phyloP scores from a whole-genome alignment of 1,139 yeast species.

The Yamadazyma blattariae region DNA sequence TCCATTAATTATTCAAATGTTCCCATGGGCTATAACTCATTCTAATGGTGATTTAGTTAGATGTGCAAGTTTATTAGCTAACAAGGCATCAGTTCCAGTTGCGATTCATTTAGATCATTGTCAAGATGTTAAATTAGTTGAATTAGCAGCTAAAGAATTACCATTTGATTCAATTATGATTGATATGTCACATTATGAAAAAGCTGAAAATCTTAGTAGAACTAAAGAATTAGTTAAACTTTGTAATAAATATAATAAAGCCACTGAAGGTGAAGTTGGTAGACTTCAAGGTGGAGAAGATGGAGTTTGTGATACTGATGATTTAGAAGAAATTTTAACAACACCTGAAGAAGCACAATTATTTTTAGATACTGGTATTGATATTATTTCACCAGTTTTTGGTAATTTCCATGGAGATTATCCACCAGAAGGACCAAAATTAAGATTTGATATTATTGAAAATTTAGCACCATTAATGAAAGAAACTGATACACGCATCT shows the following conservation, averaged over 20 bases:
- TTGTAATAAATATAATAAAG: slow-evolving; percentile 10
- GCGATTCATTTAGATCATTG: slow-evolving; percentile 13
- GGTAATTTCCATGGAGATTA: slow-evolving; percentile 13
- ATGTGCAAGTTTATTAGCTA: slow-evolving; percentile 9
- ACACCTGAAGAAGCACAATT: slow-evolving; percentile 12
- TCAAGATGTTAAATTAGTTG: slow-evolving; percentile 11
- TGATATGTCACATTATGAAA: slow-evolving; percentile 12
- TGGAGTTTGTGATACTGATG: slow-evolving; percentile 10
- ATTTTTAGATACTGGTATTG: slow-evolving; percentile 12
- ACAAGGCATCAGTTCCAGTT: slow-evolving; percentile 10
- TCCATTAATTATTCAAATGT: slow-evolving; percentile 11
- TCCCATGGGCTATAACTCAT: slow-evolving; percentile 12
- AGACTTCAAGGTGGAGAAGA: slow-evolving; percentile 14
- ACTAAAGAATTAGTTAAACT: slow-evolving; percentile 10
- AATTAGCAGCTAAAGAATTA: slow-evolving; percentile 11
- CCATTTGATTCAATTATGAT: slow-evolving; percentile 14
- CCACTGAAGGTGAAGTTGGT: slow-evolving; percentile 13
- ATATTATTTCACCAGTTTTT: slow-evolving; percentile 11
- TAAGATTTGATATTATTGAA: slow-evolving; percentile 10
- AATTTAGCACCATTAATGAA: slow-evolving; percentile 7
- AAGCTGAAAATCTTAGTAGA: slow-evolving; percentile 10
- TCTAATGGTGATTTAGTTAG: slow-evolving; percentile 11
- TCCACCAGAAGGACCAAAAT: slow-evolving; percentile 9
- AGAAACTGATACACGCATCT: slow-evolving; percentile 7
- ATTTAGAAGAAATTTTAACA: slow-evolving; percentile 11